Evolutionary conservation across 106 monocot species (phyloP).

Genomic region (Phalaenopsis equestris): DNA sequence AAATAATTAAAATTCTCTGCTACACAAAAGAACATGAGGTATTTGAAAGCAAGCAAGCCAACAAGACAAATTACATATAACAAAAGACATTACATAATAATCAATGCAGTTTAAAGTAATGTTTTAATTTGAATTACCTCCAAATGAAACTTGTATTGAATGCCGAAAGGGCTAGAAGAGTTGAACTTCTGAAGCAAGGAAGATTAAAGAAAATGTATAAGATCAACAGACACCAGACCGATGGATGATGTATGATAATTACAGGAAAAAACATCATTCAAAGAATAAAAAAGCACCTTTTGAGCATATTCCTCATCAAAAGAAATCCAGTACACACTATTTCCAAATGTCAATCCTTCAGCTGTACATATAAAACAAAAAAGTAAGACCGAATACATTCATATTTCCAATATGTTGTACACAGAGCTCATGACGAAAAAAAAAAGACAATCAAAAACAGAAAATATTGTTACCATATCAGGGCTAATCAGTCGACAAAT

Average conservation of each 20-base stretch:
- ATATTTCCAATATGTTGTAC: background rate
- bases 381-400: background rate
- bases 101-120: background rate
- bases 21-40: background rate
- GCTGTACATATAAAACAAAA: slow-evolving; percentile 34
- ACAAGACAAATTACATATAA: background rate
- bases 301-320: slow-evolving; percentile 80
- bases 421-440: no score
- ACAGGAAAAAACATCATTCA: background rate
- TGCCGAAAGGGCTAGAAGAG: slow-evolving; percentile 80
- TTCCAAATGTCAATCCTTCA: slow-evolving; percentile 85
- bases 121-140: slow-evolving; percentile 47
- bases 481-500: background rate
- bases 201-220: slow-evolving; percentile 1
- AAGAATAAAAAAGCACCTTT: slow-evolving; percentile 37
- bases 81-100: background rate
- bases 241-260: background rate
- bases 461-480: background rate
- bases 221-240: background rate
- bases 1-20: background rate
- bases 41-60: background rate
- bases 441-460: background rate
- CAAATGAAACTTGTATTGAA: slow-evolving; percentile 95
- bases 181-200: slow-evolving; percentile 70
- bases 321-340: slow-evolving; percentile 79